These are phyloP conservation scores for Trypanosoma vivax DNA, from an alignment of 208 protist genomes.

Conservation along the genomic window DNA sequence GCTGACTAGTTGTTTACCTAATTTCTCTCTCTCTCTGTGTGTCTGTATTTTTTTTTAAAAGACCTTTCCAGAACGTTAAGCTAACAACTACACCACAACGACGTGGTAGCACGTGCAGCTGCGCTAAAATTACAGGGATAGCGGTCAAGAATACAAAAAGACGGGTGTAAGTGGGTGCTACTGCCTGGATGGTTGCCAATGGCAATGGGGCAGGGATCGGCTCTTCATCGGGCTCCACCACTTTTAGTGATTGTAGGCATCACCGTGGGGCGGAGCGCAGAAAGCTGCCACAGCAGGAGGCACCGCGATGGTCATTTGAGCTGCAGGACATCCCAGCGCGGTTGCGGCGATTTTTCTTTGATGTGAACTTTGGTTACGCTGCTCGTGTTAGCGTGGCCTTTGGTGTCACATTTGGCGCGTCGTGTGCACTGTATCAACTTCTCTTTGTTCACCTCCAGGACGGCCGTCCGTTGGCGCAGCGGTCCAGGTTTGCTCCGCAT, in stretches of 20 bases:
- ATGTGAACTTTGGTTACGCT: conserved; percentile 72
- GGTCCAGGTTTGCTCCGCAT: conserved; percentile 47
- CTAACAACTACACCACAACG: not conserved
- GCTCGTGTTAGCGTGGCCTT: conserved; percentile 28
- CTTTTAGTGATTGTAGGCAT: conserved; percentile 8
- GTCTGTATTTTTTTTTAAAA: not conserved
- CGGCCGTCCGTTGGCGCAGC: conserved; percentile 54
- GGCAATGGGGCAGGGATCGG: not conserved
- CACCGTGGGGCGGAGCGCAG: not conserved
- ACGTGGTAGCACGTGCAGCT: not conserved
- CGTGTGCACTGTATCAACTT: conserved; percentile 38
- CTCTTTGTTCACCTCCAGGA: conserved; percentile 51
- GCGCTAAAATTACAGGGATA: not conserved
- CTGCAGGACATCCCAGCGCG: conserved; percentile 58
- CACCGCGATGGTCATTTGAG: conserved; percentile 53
- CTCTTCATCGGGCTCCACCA: not conserved
- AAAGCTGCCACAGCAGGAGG: not conserved
- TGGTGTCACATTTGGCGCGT: conserved; percentile 16
- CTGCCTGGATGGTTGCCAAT: not conserved
- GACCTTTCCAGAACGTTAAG: not conserved
- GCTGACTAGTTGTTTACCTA: not conserved
- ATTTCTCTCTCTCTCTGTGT: not conserved
- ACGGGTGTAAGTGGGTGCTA: not conserved
- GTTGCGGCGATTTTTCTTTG: conserved; percentile 29
- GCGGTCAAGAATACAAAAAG: not conserved